A percentile compares a stretch with the other conserved stretches of the same genome.
These are phyloP conservation scores for Cladosporium sp. DNA, from an alignment of 2,329 filamentous ascomycete genomes.

Conservation along the genomic window DNA sequence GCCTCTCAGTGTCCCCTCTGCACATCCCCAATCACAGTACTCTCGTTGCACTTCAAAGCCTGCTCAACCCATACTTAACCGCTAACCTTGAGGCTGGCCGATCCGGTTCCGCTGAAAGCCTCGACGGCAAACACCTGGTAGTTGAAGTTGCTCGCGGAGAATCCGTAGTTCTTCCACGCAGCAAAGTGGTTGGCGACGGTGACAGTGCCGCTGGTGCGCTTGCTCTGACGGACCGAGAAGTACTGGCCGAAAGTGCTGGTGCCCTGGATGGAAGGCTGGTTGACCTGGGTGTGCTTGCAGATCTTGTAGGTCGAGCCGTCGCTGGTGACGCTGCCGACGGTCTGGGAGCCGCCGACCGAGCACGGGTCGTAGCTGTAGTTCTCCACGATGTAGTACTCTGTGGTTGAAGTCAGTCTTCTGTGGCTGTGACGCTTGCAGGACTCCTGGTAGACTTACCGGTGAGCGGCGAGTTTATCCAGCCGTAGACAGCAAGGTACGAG, in stretches of 20 bases:
- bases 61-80: background rate
- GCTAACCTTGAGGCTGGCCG: constrained; percentile 43
- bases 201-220: constrained; percentile 33
- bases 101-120: constrained; percentile 54
- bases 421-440: background rate
- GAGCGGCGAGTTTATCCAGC: constrained; percentile 55
- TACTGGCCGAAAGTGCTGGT: constrained; percentile 43
- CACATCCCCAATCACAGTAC: background rate
- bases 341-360: constrained; percentile 35
- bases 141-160: constrained; percentile 51
- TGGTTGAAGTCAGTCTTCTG: background rate
- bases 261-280: constrained; percentile 43
- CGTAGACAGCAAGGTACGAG: constrained; percentile 57
- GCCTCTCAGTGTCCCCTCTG: background rate
- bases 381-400: constrained; percentile 61
- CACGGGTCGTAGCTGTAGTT: constrained; percentile 47
- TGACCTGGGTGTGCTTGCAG: constrained; percentile 47
- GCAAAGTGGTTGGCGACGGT: constrained; percentile 32
- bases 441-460: constrained; percentile 30
- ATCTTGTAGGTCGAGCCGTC: constrained; percentile 58
- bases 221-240: constrained; percentile 41
- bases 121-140: constrained; percentile 58
- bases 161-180: constrained; percentile 48
- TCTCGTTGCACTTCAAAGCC: background rate
- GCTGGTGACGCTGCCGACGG: constrained; percentile 52